These are phyloP conservation scores for Leavenworthia alabamica DNA, from an alignment of 345 rosid genomes.

Conservation along the genomic window DNA sequence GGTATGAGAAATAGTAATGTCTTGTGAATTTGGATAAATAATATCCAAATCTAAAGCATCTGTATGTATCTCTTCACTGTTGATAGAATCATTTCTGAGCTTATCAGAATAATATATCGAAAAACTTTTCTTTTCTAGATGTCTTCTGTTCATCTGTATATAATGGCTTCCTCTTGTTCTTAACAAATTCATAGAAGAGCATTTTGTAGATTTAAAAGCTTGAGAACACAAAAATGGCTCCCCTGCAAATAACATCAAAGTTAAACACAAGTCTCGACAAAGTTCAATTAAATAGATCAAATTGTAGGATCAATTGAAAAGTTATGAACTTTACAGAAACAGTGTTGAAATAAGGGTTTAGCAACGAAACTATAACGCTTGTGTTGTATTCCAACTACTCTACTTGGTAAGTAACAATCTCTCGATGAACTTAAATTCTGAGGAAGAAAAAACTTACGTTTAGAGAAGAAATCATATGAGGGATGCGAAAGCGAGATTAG, in stretches of 20 bases:
- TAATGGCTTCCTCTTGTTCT: slow-evolving; percentile 23
- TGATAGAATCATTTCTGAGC: slow-evolving; percentile 31
- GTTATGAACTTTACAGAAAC: slow-evolving; percentile 5
- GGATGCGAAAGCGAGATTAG: slow-evolving; percentile 8
- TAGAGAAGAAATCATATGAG: not conserved
- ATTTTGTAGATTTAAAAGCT: slow-evolving; percentile 15
- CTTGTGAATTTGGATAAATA: slow-evolving; percentile 31
- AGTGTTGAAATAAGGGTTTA: slow-evolving; percentile 3
- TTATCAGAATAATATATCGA: slow-evolving; percentile 41
- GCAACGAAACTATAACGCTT: not conserved
- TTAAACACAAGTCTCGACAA: too few species aligned
- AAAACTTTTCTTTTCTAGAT: slow-evolving; percentile 26
- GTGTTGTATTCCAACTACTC: too few species aligned
- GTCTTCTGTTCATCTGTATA: slow-evolving; percentile 26
- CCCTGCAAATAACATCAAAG: slow-evolving; percentile 6
- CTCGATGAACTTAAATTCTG: too few species aligned
- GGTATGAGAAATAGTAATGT: too few species aligned
- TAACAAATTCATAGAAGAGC: slow-evolving; percentile 21
- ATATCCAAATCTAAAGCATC: slow-evolving; percentile 33
- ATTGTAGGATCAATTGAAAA: too few species aligned
- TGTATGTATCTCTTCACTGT: slow-evolving; percentile 31
- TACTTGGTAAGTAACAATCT: not conserved
- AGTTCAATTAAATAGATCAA: too few species aligned
- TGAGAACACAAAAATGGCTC: slow-evolving; percentile 11
- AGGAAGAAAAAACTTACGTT: slow-evolving; percentile 16